Evolutionary conservation across 805 yeast genomes (phyloP), one percentile per base, ranked within the genome.

Genomic region (Metschnikowia dekortorum): DNA sequence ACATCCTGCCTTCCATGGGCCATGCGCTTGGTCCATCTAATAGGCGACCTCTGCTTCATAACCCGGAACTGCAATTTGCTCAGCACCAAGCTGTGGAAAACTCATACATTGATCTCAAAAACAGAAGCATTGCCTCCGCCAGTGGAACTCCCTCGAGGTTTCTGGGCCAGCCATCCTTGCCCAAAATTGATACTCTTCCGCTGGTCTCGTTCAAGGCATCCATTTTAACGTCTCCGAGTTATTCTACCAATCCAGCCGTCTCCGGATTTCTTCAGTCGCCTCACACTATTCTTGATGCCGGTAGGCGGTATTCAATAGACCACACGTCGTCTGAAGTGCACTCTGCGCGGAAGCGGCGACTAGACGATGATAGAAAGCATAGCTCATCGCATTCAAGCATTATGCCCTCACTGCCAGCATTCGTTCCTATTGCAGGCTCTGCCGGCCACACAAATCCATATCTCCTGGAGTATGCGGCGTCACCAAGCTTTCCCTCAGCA

Each of bases 141-240:
- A 39, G n/a, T 11, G 26, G 34, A 11, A 9, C 39, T 34, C 33
- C 30, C 5, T 30, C 11, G 40, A 33, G 46, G n/a, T 44, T 28
- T 16, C 8, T 32, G 31, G 50, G 44, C 18, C 39, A 46, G 35
- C 40, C 31, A 14, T n/a, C 50, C 30, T 39, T 51, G 32, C 62
- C 63, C 28, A 59, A 54, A 37, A 54, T 56, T 11, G 58, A 51
- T 11, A 58, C 55, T 44, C 60, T 63, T 46, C 70, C 73, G 6
- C 65, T 62, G 46, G 68, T 73, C 30, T 63, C 75, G 10, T 73
- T 73, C 61, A 73, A 73, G 47, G 72, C 77, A 2, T 65, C 73
- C 4, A 73, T 73, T 67, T 73, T 73, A 53, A 35, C 34, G 45
- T 16, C 45, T 11, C 29, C 45, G 8, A 42, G n/a, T 10, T 9